Base-by-base conservation (phyloP, 257 asterid genomes). In the Solanum pennellii region DNA sequence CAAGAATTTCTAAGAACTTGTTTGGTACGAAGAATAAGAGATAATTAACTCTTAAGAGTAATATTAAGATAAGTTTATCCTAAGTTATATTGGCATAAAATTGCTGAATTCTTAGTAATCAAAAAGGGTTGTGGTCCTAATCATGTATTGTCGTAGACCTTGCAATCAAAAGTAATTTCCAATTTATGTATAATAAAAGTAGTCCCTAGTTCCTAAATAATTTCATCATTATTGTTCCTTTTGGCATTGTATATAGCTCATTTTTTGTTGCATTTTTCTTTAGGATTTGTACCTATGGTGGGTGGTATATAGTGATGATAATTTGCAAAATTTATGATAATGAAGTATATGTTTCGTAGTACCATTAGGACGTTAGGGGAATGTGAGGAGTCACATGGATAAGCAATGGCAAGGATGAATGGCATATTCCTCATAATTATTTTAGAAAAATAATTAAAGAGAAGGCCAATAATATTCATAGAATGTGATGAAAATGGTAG, bases 331-430 rank as follows among this genome's bases (percentile, higher is more conserved):
- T 47, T 79, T 31, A 80, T 47, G 42, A 80, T 45, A 47, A 27
- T 80, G 42, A 31, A 79, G 80, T 47, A 29, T 47, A 29, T 10
- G 9, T 16, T 47, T 80, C 6, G 68, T 16, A 80, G 44, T 16
- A 31, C 42, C 18, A 80, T 80, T 45, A 47, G 84, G 84, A 27
- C 42, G 45, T 47, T 45, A 79, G 66, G 41, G 66, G 84, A 89
- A 62, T 29, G 69, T 27, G 82, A 42, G 39, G n/a, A 85, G 44
- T 83, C 86, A 76, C 89, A 89, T 89, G 91, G 86, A 59, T 68
- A 83, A 47, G 71, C 74, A 52, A 33, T 16, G 82, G 52, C 84
- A 33, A 74, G 33, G 76, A 65, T 14, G 35, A 44, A 80, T 68
- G 25, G 79, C 73, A 75, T 87, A 71, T 60, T 37, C 39, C 56